phyloP scores from a whole-genome alignment of 768 basidiomycete species.

The Xerocomellus intermedius region DNA sequence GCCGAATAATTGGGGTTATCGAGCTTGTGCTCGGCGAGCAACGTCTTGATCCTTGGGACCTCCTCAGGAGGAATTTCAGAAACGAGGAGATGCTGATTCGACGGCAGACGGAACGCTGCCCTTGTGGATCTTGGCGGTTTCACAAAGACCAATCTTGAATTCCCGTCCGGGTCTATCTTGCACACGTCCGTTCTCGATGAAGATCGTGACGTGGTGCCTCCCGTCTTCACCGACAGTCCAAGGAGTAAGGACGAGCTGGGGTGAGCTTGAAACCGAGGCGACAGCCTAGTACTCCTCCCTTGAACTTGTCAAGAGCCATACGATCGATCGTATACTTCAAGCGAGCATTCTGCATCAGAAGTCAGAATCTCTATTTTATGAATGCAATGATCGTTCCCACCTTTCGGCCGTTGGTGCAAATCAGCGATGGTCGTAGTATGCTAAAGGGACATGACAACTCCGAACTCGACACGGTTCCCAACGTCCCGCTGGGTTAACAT shows the following conservation, averaged over 20 bases:
- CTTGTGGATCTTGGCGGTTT: slow-evolving; percentile 93
- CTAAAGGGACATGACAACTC: slow-evolving; percentile 31
- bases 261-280: slow-evolving; percentile 76
- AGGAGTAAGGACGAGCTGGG: slow-evolving; percentile 73
- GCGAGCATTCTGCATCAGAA: slow-evolving; percentile 64
- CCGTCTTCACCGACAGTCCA: slow-evolving; percentile 90
- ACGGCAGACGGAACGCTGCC: slow-evolving; percentile 90
- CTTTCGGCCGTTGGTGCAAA: slow-evolving; percentile 48
- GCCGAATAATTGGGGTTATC: slow-evolving; percentile 82
- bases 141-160: slow-evolving; percentile 90
- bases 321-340: slow-evolving; percentile 97
- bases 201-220: slow-evolving; percentile 86
- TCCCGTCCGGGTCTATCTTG: slow-evolving; percentile 87
- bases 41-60: slow-evolving; percentile 68
- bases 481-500: slow-evolving; percentile 94
- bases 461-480: slow-evolving; percentile 94
- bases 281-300: slow-evolving; percentile 85
- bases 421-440: not conserved
- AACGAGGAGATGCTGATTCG: slow-evolving; percentile 92
- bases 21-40: slow-evolving; percentile 83
- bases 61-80: slow-evolving; percentile 79
- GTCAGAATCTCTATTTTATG: slow-evolving; percentile 10
- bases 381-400: slow-evolving; percentile 25
- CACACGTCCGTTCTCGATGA: slow-evolving; percentile 98
- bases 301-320: slow-evolving; percentile 87